Evolutionary conservation across 768 basidiomycete species (phyloP).

Genomic region (Rhodosporidiobolus sp.): DNA sequence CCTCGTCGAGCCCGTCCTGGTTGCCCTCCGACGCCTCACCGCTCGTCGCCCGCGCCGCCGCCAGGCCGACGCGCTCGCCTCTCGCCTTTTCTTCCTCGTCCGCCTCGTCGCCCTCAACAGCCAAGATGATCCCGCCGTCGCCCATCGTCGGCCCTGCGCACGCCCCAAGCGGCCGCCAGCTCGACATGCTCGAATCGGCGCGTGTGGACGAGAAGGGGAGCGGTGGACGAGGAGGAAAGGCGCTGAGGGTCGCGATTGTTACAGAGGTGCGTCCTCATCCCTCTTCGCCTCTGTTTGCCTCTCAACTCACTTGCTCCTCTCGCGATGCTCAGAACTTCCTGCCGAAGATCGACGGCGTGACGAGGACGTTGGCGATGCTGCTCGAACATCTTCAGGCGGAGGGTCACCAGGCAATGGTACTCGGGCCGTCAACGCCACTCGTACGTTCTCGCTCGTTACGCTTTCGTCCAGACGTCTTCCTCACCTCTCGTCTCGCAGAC

Average conservation of each 20-base stretch:
- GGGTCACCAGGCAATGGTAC: slow-evolving; percentile 53
- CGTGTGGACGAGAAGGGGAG: not conserved
- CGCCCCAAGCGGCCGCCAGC: not conserved
- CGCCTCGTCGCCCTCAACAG: too few relatives aligned
- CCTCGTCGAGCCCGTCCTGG: too few relatives aligned
- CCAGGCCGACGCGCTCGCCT: too few relatives aligned
- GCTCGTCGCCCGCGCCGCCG: too few relatives aligned
- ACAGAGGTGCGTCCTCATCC: slow-evolving; percentile 15
- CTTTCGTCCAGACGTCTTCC: not conserved
- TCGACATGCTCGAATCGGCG: not conserved
- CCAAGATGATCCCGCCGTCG: not conserved
- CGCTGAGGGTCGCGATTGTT: slow-evolving; percentile 27
- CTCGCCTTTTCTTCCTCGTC: not conserved
- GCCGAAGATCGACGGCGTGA: slow-evolving; percentile 53
- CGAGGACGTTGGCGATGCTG: slow-evolving; percentile 52
- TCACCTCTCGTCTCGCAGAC: slow-evolving; percentile 24
- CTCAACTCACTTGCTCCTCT: too few relatives aligned
- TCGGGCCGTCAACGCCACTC: slow-evolving; percentile 47
- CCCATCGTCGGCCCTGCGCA: not conserved
- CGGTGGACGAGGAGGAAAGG: not conserved
- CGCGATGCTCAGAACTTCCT: slow-evolving; percentile 33
- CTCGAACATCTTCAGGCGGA: slow-evolving; percentile 52
- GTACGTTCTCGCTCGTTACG: not conserved
- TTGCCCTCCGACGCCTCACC: too few relatives aligned
- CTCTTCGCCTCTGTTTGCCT: too few relatives aligned